A percentile compares a stretch with the other conserved stretches of the same genome.
Evolutionary conservation across 2,329 filamentous ascomycete species (phyloP).

Genomic region (Xylariaceae sp.): DNA sequence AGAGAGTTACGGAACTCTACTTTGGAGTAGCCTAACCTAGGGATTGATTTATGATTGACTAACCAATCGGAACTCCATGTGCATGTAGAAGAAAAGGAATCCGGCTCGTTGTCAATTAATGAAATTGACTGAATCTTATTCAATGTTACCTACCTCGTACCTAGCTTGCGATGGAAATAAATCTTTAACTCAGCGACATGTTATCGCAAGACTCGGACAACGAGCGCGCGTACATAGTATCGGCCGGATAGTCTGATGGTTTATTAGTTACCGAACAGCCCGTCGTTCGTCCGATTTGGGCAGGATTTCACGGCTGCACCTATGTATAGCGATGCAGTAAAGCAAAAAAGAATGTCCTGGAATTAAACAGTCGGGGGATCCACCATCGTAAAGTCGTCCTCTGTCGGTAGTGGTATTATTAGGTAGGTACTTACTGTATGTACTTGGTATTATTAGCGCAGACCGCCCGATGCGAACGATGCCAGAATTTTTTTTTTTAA

Average conservation of each 20-base stretch:
- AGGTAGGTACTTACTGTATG: too few species aligned
- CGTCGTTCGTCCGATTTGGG: not conserved
- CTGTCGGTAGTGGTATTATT: not conserved
- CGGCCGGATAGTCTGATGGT: too few species aligned
- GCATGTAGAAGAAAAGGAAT: too few species aligned
- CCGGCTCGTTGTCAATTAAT: too few species aligned
- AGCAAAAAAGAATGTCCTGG: constrained; percentile 1
- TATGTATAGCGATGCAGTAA: not conserved
- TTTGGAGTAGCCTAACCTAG: too few species aligned
- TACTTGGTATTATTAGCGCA: not conserved
- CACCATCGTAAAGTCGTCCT: constrained; percentile 3
- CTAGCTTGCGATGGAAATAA: too few species aligned
- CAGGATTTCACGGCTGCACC: not conserved
- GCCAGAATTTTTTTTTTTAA: not conserved
- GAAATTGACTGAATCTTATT: too few species aligned
- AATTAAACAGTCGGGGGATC: constrained; percentile 13
- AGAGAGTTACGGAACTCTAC: too few species aligned
- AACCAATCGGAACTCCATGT: too few species aligned
- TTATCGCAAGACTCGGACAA: not conserved
- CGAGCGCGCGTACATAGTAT: not conserved
- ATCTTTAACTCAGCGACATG: not conserved
- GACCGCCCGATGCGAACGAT: not conserved
- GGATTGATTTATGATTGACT: not conserved
- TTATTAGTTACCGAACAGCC: not conserved
- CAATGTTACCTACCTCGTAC: too few species aligned